Percentiles rank a stretch among this genome's conserved stretches.
phyloP scores from a whole-genome alignment of 148 eudicot genomes.

The Beta vulgaris region DNA sequence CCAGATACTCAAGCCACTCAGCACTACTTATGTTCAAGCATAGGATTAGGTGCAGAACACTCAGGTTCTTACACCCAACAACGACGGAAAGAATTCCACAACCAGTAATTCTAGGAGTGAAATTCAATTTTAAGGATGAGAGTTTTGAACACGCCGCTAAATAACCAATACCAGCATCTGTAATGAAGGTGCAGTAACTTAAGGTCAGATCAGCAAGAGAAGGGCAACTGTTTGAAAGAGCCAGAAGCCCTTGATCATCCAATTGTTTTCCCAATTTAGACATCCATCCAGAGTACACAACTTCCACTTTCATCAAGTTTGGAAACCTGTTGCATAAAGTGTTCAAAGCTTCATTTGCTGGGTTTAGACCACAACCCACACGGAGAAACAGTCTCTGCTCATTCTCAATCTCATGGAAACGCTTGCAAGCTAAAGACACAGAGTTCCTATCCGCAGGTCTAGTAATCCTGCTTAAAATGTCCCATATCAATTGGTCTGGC shows the following conservation, averaged over 20 bases:
- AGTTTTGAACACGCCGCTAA: constrained; percentile 70
- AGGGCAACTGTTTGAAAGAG: constrained; percentile 59
- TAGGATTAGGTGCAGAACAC: constrained; percentile 55
- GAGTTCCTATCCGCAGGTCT: constrained; percentile 57
- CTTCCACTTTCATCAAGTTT: constrained; percentile 68
- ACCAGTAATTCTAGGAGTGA: constrained; percentile 79
- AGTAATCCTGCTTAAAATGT: constrained; percentile 54
- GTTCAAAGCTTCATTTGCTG: constrained; percentile 64
- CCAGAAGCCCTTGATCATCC: constrained; percentile 68
- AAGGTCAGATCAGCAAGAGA: constrained; percentile 63
- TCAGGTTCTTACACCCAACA: constrained; percentile 66
- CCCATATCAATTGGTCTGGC: constrained; percentile 66
- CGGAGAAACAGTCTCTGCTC: constrained; percentile 61
- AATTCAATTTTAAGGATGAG: constrained; percentile 64
- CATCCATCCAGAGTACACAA: constrained; percentile 88
- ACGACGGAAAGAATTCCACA: constrained; percentile 76
- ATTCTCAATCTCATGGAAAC: constrained; percentile 56
- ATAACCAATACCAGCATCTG: constrained; percentile 66
- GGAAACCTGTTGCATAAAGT: constrained; percentile 71
- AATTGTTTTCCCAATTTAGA: constrained; percentile 77
- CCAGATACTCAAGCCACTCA: constrained; percentile 89
- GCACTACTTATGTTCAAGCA: constrained; percentile 65
- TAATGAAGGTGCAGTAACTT: constrained; percentile 82
- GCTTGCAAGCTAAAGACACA: constrained; percentile 66
- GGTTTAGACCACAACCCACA: constrained; percentile 85